A percentile compares a stretch with the other conserved stretches of the same genome.
Conservation (phyloP, 768 basidiomycete genomes). For the Rhodotorula toruloides region DNA sequence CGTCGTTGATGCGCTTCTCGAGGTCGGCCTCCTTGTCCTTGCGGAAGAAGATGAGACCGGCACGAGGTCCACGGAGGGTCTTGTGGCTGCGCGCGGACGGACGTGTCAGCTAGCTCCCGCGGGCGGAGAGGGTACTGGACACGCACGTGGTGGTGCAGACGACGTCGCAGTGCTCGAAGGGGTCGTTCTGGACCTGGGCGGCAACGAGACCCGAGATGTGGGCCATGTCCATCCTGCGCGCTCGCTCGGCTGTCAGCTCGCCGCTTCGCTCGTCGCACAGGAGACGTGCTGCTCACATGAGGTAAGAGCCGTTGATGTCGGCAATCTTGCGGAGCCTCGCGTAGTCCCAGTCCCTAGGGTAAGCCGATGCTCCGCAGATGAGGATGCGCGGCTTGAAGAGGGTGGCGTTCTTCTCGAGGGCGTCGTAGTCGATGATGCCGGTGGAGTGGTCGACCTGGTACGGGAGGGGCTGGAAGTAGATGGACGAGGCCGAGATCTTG, state of each 20-base stretch:
- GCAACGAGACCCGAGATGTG: constrained; percentile 95
- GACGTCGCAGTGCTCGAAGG: constrained; percentile 94
- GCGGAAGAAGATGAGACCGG: constrained; percentile 97
- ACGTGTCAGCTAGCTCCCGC: background rate
- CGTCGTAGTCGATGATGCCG: constrained; percentile 82
- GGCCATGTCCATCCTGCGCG: constrained; percentile 70
- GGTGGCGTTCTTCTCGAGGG: constrained; percentile 74
- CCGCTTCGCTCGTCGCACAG: background rate
- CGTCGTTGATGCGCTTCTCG: constrained; percentile 93
- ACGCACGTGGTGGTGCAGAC: constrained; percentile 88
- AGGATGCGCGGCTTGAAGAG: constrained; percentile 92
- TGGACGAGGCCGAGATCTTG: constrained; percentile 99
- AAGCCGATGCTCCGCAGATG: constrained; percentile 97
- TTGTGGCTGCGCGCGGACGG: constrained; percentile 63
- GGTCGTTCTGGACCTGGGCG: constrained; percentile 78
- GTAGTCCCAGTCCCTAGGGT: constrained; percentile 98
- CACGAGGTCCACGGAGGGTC: constrained; percentile 95
- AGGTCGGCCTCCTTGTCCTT: constrained; percentile 85
- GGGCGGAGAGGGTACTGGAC: background rate
- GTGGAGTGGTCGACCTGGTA: constrained; percentile 76
- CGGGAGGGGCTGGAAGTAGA: constrained; percentile 98
- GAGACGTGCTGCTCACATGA: constrained; percentile 54
- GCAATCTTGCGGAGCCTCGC: constrained; percentile 70
- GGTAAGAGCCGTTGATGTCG: constrained; percentile 80
- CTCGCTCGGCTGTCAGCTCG: constrained; percentile 27